Evolutionary conservation across 2,329 filamentous ascomycete species (phyloP).

Genomic region (Aspergillus latus): DNA sequence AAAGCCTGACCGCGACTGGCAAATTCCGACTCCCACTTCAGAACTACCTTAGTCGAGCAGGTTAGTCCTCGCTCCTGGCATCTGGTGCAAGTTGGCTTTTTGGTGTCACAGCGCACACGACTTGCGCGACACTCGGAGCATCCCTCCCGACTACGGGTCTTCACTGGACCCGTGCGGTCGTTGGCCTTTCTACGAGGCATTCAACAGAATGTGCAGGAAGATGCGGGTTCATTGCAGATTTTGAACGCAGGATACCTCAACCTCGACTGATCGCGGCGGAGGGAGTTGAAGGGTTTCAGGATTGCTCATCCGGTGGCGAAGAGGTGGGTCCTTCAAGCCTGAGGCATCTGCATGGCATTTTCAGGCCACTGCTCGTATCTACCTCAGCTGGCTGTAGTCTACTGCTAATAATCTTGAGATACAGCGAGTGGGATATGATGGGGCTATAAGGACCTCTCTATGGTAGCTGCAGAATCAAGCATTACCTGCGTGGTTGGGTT

Average conservation of each 20-base stretch:
- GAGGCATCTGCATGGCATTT: not conserved
- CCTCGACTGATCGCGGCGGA: not conserved
- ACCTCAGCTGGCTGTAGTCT: not conserved
- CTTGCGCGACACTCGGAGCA: constrained; percentile 44
- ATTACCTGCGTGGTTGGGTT: no score
- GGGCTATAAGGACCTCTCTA: no score
- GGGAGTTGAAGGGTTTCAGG: not conserved
- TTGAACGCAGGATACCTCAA: not conserved
- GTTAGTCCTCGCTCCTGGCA: constrained; percentile 38
- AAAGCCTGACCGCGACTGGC: constrained; percentile 43
- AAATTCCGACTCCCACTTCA: constrained; percentile 45
- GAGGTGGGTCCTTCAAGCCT: constrained; percentile 1
- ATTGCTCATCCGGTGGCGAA: constrained; percentile 1
- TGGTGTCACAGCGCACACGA: constrained; percentile 44
- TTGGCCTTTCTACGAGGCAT: constrained; percentile 41
- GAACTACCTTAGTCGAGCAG: constrained; percentile 38
- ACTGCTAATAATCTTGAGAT: no score
- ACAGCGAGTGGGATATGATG: no score
- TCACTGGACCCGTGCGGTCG: constrained; percentile 37
- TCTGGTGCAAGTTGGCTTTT: constrained; percentile 39
- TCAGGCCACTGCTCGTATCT: not conserved
- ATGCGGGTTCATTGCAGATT: constrained; percentile 29
- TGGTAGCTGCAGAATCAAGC: no score
- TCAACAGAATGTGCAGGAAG: constrained; percentile 16
- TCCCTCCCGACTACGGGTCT: constrained; percentile 42